phyloP scores from a whole-genome alignment of 441 rosid species.

The Adansonia grandidieri region DNA sequence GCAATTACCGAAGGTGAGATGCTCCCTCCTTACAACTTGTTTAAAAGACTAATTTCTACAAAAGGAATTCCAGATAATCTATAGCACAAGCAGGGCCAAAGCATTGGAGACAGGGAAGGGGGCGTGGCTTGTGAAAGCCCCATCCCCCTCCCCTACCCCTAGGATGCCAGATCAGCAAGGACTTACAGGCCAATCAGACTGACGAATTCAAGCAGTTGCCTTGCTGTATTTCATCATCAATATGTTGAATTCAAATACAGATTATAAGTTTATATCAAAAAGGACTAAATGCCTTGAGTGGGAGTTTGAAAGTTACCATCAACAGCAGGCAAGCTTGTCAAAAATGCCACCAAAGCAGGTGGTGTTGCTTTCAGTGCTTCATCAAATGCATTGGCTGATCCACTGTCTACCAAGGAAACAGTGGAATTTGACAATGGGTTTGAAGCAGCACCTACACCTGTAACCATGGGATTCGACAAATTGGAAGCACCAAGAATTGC shows the following conservation, averaged over 20 bases:
- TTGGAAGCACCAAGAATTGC: constrained; percentile 44
- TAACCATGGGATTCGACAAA: constrained; percentile 38
- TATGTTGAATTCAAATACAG: constrained; percentile 11
- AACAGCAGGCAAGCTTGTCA: constrained; percentile 72
- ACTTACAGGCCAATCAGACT: background rate
- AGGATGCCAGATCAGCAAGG: background rate
- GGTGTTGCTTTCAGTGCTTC: constrained; percentile 84
- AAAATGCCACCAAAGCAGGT: constrained; percentile 69
- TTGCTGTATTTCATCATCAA: background rate
- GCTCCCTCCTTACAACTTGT: background rate
- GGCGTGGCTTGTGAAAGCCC: background rate
- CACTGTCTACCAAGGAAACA: constrained; percentile 46
- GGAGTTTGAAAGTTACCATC: constrained; percentile 59
- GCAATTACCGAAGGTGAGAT: too few relatives aligned
- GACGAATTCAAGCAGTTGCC: constrained; percentile 14
- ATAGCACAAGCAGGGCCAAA: background rate
- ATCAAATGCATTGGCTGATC: constrained; percentile 49
- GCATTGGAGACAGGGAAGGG: background rate
- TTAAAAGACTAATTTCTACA: background rate
- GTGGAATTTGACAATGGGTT: constrained; percentile 48
- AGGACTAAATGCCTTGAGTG: background rate
- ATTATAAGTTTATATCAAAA: constrained; percentile 4
- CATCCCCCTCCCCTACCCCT: background rate
- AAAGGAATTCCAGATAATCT: background rate
- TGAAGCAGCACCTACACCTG: constrained; percentile 30